Conservation (phyloP, 2,329 filamentous ascomycete genomes). For the Exophiala lecanii-corni region DNA sequence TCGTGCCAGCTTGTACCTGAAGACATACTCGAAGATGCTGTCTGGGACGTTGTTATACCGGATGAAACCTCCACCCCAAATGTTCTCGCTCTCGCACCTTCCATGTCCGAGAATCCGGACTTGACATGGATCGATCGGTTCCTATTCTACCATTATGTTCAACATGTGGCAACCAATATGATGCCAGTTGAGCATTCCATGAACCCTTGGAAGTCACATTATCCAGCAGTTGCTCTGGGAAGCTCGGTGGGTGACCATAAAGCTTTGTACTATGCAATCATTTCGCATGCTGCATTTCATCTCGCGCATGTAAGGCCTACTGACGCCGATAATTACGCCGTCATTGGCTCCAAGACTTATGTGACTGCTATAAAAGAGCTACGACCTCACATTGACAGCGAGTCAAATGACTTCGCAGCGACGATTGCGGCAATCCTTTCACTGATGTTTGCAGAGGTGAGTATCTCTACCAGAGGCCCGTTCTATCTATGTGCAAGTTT, state of each 20-base stretch:
- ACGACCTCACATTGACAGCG: not conserved
- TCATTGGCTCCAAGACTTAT: conserved; percentile 7
- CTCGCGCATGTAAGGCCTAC: conserved; percentile 7
- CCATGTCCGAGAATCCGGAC: not conserved
- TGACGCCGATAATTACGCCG: not conserved
- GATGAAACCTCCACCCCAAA: not conserved
- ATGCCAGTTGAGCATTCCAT: conserved; percentile 24
- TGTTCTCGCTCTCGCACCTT: not conserved
- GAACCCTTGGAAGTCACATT: conserved; percentile 24
- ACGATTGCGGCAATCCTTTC: conserved; percentile 10
- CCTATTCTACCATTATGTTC: conserved; percentile 23
- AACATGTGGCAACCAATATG: conserved; percentile 22
- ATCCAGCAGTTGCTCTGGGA: conserved; percentile 19
- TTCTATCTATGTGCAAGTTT: not conserved
- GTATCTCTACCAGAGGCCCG: not conserved
- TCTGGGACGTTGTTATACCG: not conserved
- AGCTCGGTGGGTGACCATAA: conserved; percentile 4
- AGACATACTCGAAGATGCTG: not conserved
- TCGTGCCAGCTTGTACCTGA: not conserved
- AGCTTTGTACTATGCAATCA: conserved; percentile 6
- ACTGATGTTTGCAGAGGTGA: conserved; percentile 8
- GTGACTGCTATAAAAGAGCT: conserved; percentile 5
- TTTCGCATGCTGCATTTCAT: conserved; percentile 11
- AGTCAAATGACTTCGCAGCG: not conserved
- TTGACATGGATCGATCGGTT: conserved; percentile 17